phyloP scores from a whole-genome alignment of 257 asterid genomes.

The Solanum chaucha region DNA sequence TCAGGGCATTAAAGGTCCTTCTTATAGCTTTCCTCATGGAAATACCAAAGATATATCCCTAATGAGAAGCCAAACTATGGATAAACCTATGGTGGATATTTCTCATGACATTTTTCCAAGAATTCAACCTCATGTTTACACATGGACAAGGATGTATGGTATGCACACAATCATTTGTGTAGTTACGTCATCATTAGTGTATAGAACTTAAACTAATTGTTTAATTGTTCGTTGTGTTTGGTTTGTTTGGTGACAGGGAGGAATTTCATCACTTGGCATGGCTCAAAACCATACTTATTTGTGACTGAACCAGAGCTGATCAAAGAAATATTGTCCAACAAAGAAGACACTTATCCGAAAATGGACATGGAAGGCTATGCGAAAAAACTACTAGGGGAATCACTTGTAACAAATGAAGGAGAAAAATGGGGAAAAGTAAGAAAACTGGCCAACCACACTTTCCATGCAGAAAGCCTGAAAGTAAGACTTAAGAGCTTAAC shows the following conservation, averaged over 20 bases:
- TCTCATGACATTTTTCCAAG: constrained; percentile 48
- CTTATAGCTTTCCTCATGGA: too few relatives aligned
- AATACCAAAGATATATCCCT: too few relatives aligned
- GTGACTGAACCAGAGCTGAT: constrained; percentile 49
- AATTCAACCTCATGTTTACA: constrained; percentile 49
- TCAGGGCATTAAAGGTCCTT: too few relatives aligned
- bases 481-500: too few relatives aligned
- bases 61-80: too few relatives aligned
- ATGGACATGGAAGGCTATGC: constrained; percentile 56
- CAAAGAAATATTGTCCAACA: constrained; percentile 43
- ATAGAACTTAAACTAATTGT: background rate
- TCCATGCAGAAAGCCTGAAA: constrained; percentile 52
- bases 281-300: constrained; percentile 42
- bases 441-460: constrained; percentile 47
- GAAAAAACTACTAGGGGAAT: constrained; percentile 58
- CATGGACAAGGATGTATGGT: constrained; percentile 58
- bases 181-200: background rate
- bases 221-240: too few relatives aligned
- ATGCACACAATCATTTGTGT: too few relatives aligned
- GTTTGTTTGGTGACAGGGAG: constrained; percentile 19
- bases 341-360: constrained; percentile 39
- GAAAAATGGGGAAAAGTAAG: constrained; percentile 55
- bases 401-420: constrained; percentile 53
- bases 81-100: background rate
- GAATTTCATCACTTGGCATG: constrained; percentile 50